Percentiles rank a stretch among this genome's conserved stretches.
Conservation (phyloP, 73 alveolate species). For the Durusdinium trenchii region DNA sequence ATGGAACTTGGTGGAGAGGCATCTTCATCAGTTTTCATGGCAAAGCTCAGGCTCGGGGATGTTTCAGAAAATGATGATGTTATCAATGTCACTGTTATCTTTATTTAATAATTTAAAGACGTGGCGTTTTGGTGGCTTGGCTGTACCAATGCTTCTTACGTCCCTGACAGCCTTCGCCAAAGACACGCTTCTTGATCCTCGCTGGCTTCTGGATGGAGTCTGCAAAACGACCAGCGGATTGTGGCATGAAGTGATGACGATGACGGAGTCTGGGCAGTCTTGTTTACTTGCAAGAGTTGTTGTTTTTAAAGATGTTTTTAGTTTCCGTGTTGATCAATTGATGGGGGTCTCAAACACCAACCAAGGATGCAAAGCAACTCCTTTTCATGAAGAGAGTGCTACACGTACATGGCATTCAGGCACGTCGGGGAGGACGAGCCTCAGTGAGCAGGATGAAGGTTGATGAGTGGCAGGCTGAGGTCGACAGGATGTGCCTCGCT, state of each 20-base stretch:
- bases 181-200: not conserved
- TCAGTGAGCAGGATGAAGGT: not conserved
- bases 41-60: not conserved
- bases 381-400: not conserved
- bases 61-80: no score
- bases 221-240: not conserved
- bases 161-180: slow-evolving; percentile 15
- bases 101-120: not conserved
- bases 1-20: not conserved
- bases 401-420: not conserved
- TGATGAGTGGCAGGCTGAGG: not conserved
- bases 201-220: slow-evolving; percentile 7
- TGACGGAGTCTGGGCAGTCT: no score
- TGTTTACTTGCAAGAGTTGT: no score
- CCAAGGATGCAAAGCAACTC: not conserved
- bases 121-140: not conserved
- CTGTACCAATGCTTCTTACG: not conserved
- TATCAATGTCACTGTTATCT: not conserved
- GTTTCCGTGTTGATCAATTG: no score
- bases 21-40: not conserved
- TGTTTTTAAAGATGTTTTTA: no score
- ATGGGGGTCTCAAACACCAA: no score
- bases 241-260: not conserved
- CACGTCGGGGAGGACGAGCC: slow-evolving; percentile 30
- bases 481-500: not conserved